Evolutionary conservation across 306 rosid species (phyloP).

Genomic region (Malus fusca): DNA sequence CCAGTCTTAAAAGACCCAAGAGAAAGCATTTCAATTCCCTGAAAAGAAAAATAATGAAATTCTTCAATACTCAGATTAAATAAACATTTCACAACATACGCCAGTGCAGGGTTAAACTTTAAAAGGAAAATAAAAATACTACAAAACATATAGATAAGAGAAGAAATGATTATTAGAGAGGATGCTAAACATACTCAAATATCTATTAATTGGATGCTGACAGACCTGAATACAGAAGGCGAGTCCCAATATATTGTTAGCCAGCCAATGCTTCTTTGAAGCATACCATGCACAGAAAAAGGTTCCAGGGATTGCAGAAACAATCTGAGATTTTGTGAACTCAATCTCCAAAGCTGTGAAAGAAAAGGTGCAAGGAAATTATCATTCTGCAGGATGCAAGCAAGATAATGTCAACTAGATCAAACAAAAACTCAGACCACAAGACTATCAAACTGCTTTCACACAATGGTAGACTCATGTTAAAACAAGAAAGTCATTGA

Average conservation of each 20-base stretch:
- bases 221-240: slow-evolving; percentile 98
- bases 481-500: not conserved
- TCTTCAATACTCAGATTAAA: not conserved
- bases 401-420: slow-evolving; percentile 42
- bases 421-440: slow-evolving; percentile 18
- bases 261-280: slow-evolving; percentile 86
- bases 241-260: slow-evolving; percentile 88
- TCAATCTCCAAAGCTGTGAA: slow-evolving; percentile 92
- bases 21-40: slow-evolving; percentile 99
- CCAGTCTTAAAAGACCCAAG: slow-evolving; percentile 99
- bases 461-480: not conserved
- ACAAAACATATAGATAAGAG: not conserved
- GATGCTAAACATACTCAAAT: not conserved
- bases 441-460: not conserved
- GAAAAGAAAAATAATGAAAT: slow-evolving; percentile 21
- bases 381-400: slow-evolving; percentile 55
- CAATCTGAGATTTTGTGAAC: slow-evolving; percentile 83
- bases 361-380: slow-evolving; percentile 51
- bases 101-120: not conserved
- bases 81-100: not conserved
- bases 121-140: too few species aligned
- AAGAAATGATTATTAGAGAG: not conserved
- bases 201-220: not conserved
- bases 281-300: slow-evolving; percentile 99
- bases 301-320: slow-evolving; percentile 91